Conservation (phyloP, 176 grass and related monocot genomes). For the Oryza brachyantha region DNA sequence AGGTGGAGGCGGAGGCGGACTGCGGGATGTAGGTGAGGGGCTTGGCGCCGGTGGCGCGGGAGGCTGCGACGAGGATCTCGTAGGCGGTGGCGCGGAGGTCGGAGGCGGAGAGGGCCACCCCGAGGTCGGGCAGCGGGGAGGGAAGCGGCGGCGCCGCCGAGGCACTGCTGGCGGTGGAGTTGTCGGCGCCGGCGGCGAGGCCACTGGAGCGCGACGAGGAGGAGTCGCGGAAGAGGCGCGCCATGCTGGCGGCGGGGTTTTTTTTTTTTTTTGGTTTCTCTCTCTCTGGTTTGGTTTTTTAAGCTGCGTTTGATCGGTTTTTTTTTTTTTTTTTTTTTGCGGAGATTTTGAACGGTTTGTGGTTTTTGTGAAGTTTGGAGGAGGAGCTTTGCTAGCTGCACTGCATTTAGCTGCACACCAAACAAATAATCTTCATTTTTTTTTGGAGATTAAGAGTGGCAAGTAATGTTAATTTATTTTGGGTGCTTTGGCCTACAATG, state of each 20-base stretch:
- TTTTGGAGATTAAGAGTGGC: neutral
- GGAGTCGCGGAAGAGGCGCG: conserved; percentile 29
- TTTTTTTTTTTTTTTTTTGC: too few relatives aligned
- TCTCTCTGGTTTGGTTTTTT: neutral
- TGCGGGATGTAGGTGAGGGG: conserved; percentile 79
- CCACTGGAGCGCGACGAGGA: neutral
- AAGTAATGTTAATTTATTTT: neutral
- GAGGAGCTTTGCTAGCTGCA: neutral
- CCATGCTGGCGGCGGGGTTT: conserved; percentile 20
- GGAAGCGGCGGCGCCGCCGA: conserved; percentile 38
- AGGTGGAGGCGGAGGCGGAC: conserved; percentile 24
- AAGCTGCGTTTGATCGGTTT: neutral
- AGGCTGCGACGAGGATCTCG: conserved; percentile 77
- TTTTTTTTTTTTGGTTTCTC: neutral
- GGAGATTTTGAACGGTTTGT: neutral
- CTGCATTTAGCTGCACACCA: neutral
- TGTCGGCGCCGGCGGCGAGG: conserved; percentile 3
- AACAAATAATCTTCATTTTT: neutral
- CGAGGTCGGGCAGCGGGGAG: conserved; percentile 50
- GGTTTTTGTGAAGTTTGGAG: neutral
- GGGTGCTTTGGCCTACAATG: neutral
- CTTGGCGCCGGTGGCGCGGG: conserved; percentile 56
- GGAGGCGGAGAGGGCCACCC: conserved; percentile 49
- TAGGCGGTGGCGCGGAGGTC: conserved; percentile 77
- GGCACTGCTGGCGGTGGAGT: neutral